A percentile compares a stretch with the other conserved stretches of the same genome.
These are phyloP conservation scores for Diophrys appendiculata DNA, from an alignment of 73 alveolate genomes.

Conservation along the genomic window DNA sequence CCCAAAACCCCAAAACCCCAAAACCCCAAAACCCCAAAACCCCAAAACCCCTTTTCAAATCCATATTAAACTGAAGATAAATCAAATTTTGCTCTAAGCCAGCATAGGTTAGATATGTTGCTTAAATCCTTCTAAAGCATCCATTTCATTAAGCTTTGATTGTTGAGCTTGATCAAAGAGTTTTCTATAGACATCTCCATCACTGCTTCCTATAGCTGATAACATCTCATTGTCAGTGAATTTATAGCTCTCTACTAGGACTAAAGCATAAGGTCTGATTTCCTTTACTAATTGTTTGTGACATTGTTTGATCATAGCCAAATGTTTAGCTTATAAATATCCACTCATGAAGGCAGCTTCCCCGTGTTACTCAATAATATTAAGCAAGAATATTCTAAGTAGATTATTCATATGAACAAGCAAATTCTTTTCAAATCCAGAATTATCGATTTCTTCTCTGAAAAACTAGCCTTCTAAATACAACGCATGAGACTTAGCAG, in stretches of 20 bases:
- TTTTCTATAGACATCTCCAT: conserved; percentile 54
- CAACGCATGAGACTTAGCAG: neutral
- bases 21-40: too few species aligned
- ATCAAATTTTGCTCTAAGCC: too few species aligned
- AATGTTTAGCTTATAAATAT: conserved; percentile 7
- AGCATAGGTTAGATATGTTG: conserved; percentile 46
- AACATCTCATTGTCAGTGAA: conserved; percentile 36
- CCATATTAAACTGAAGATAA: too few species aligned
- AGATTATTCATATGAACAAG: conserved; percentile 2
- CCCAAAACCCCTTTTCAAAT: too few species aligned
- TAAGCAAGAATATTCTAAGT: conserved; percentile 21
- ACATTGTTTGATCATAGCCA: conserved; percentile 7
- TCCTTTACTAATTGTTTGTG: neutral
- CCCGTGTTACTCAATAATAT: conserved; percentile 14
- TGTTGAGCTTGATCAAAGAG: conserved; percentile 37
- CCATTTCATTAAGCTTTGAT: conserved; percentile 25
- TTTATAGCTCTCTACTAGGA: conserved; percentile 48
- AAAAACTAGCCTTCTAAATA: neutral
- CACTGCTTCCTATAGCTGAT: conserved; percentile 38
- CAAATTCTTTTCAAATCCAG: neutral
- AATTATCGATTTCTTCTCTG: neutral
- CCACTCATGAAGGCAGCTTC: conserved; percentile 31
- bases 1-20: too few species aligned
- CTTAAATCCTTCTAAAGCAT: conserved; percentile 20
- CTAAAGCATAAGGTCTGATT: conserved; percentile 60